Percentiles rank a stretch among this genome's conserved stretches.
Conservation (phyloP, 1,284 basidiomycete genomes). For the Anthracocystis panici-leucophaei region DNA sequence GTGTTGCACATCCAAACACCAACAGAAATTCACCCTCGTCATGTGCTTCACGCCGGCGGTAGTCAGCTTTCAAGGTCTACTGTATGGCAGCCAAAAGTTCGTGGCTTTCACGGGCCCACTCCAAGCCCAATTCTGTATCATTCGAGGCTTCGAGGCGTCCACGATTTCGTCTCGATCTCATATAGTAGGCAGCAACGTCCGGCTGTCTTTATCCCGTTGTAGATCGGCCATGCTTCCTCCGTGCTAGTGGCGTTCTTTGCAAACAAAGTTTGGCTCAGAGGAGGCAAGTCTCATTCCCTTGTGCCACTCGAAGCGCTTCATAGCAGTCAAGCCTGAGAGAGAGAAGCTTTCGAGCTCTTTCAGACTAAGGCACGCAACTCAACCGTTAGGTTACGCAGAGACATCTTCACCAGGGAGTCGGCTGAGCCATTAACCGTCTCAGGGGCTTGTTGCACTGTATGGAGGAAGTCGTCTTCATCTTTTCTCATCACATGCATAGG, state of each 20-base stretch:
- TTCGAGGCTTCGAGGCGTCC: neutral
- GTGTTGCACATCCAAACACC: neutral
- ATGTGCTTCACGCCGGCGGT: neutral
- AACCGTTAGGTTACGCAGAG: neutral
- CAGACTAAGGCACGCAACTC: neutral
- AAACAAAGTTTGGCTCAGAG: neutral
- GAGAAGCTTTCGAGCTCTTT: neutral
- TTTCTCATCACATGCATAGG: neutral
- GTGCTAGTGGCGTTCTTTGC: neutral
- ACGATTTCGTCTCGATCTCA: neutral
- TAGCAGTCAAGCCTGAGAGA: too few relatives aligned
- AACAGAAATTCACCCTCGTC: neutral
- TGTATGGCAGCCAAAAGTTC: neutral
- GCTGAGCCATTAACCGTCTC: neutral
- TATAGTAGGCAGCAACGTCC: neutral
- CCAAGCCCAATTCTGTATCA: neutral
- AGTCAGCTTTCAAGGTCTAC: neutral
- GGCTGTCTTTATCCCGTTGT: neutral
- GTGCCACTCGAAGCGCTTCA: neutral
- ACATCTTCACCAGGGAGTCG: neutral
- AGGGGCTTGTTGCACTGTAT: neutral
- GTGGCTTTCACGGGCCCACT: neutral
- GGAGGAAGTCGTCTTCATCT: neutral
- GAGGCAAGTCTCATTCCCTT: neutral
- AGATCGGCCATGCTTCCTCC: constrained; percentile 1